These are phyloP conservation scores for Pseudogymnoascus sp. DNA, from an alignment of 2,329 filamentous ascomycete genomes.

Conservation along the genomic window DNA sequence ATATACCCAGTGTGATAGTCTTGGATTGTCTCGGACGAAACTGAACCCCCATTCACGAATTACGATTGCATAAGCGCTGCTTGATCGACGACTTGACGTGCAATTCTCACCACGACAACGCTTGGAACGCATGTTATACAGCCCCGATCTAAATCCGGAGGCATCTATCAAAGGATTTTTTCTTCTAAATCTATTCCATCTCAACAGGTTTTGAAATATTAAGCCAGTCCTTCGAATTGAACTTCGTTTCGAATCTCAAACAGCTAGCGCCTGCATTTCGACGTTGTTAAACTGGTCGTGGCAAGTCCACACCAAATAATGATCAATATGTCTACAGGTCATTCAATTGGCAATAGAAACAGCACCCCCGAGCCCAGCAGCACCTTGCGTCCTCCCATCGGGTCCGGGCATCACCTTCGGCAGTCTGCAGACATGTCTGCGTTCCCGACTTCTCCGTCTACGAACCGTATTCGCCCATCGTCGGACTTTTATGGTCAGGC, in stretches of 20 bases:
- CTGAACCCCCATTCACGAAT: not conserved
- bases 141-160: constrained; percentile 6
- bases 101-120: constrained; percentile 9
- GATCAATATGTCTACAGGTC: constrained; percentile 60
- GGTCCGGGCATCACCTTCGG: constrained; percentile 76
- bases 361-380: constrained; percentile 90
- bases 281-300: constrained; percentile 15
- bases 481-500: constrained; percentile 88
- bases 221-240: constrained; percentile 14
- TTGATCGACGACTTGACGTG: constrained; percentile 1
- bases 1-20: constrained; percentile 17
- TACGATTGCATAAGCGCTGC: constrained; percentile 9
- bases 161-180: constrained; percentile 3
- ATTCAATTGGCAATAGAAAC: constrained; percentile 77
- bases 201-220: constrained; percentile 6
- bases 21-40: constrained; percentile 28
- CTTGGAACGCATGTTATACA: constrained; percentile 2
- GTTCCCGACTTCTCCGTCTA: constrained; percentile 59
- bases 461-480: constrained; percentile 80
- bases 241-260: constrained; percentile 25
- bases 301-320: constrained; percentile 28
- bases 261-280: constrained; percentile 18
- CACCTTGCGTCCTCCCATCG: constrained; percentile 75
- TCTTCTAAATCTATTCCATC: constrained; percentile 8
- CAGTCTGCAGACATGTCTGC: constrained; percentile 94